Conservation (phyloP, 495 filamentous ascomycete genomes). For the Penicillium daleae region DNA sequence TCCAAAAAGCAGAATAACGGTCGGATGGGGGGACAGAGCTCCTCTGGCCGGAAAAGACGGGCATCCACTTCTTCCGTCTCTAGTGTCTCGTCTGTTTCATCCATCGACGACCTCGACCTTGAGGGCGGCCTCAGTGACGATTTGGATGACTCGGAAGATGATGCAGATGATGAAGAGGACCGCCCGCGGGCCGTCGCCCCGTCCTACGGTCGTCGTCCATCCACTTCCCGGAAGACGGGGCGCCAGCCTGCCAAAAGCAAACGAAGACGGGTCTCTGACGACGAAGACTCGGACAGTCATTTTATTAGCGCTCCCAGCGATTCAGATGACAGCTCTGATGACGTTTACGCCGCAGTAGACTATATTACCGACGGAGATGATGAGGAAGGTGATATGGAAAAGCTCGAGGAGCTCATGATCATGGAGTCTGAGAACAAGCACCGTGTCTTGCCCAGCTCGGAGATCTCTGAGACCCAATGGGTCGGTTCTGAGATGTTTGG, state of each 20-base stretch:
- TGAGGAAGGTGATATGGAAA: slow-evolving; percentile 72
- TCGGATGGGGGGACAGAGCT: slow-evolving; percentile 23
- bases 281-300: slow-evolving; percentile 63
- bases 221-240: slow-evolving; percentile 51
- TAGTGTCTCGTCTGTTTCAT: slow-evolving; percentile 49
- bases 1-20: slow-evolving; percentile 35
- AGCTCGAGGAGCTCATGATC: slow-evolving; percentile 74
- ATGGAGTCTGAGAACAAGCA: slow-evolving; percentile 59
- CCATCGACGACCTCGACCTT: slow-evolving; percentile 32
- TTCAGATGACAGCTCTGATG: slow-evolving; percentile 56
- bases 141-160: slow-evolving; percentile 49
- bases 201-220: slow-evolving; percentile 51
- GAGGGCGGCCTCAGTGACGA: slow-evolving; percentile 36
- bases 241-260: slow-evolving; percentile 42
- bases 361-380: slow-evolving; percentile 78
- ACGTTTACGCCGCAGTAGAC: slow-evolving; percentile 75
- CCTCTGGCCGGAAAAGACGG: slow-evolving; percentile 42
- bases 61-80: slow-evolving; percentile 48
- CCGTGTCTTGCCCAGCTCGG: slow-evolving; percentile 30
- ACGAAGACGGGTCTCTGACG: slow-evolving; percentile 59
- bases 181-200: slow-evolving; percentile 54
- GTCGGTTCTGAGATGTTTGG: slow-evolving; percentile 58
- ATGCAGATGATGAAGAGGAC: slow-evolving; percentile 56
- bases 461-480: slow-evolving; percentile 57
- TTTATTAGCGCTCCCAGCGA: slow-evolving; percentile 40